Evolutionary conservation across 352 stramenopile genomes (phyloP).

Genomic region (Globisporangium recalcitrans): DNA sequence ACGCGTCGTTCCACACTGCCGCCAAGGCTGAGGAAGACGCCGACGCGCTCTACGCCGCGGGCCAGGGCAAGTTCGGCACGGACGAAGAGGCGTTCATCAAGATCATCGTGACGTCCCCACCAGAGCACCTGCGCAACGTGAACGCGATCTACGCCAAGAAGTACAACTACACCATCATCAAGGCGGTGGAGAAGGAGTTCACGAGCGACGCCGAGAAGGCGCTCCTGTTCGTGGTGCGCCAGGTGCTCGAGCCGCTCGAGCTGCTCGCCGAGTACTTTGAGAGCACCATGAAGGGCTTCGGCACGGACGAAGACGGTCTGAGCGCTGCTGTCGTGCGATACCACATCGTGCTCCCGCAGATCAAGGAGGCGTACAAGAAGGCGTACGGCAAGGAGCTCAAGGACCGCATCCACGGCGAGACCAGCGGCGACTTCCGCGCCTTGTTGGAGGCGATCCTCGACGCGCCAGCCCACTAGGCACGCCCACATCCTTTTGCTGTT

Average conservation of each 20-base stretch:
- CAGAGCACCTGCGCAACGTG: conserved; percentile 24
- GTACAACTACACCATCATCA: conserved; percentile 29
- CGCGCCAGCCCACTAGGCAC: conserved; percentile 17
- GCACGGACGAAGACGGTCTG: conserved; percentile 50
- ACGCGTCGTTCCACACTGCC: conserved; percentile 50
- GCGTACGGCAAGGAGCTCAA: conserved; percentile 71
- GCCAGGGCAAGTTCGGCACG: conserved; percentile 62
- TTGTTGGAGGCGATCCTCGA: conserved; percentile 62
- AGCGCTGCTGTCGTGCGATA: conserved; percentile 65
- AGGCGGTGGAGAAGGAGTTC: conserved; percentile 33
- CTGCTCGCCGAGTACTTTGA: conserved; percentile 34
- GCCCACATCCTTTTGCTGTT: neutral
- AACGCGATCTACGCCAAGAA: conserved; percentile 27
- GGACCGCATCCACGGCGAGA: conserved; percentile 77
- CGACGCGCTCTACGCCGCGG: conserved; percentile 60
- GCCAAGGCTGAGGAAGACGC: conserved; percentile 55
- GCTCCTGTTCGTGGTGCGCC: conserved; percentile 27
- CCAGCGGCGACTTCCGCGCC: conserved; percentile 70
- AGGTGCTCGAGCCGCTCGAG: conserved; percentile 25
- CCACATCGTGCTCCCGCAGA: conserved; percentile 66
- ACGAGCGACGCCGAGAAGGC: conserved; percentile 20
- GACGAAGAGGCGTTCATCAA: conserved; percentile 38
- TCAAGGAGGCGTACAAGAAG: conserved; percentile 77
- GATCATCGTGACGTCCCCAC: conserved; percentile 24
- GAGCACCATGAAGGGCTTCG: conserved; percentile 34